Evolutionary conservation across 106 monocot genomes (phyloP).

Genomic region (Posidonia australis): DNA sequence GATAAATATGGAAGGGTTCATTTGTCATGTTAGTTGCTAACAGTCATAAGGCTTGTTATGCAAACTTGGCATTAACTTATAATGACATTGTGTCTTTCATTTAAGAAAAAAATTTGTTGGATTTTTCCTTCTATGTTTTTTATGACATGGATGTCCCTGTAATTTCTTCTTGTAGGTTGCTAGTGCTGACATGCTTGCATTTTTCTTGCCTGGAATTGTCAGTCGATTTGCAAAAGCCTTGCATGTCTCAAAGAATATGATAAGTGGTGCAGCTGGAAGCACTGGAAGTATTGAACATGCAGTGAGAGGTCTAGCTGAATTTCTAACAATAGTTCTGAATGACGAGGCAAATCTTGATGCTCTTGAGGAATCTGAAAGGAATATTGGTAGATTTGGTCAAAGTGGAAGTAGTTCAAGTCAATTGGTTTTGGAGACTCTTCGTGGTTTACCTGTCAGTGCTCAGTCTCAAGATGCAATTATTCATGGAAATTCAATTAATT

Average conservation of each 20-base stretch:
- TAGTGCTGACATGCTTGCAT: constrained; percentile 80
- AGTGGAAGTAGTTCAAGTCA: constrained; percentile 31
- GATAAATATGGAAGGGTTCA: too few relatives aligned
- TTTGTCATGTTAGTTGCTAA: too few relatives aligned
- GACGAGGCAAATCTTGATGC: constrained; percentile 44
- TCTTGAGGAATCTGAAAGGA: constrained; percentile 20
- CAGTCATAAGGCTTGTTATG: neutral
- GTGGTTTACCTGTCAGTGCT: constrained; percentile 33
- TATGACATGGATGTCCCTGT: neutral
- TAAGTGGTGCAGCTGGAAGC: constrained; percentile 78
- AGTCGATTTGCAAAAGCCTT: constrained; percentile 72
- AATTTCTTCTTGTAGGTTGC: constrained; percentile 50
- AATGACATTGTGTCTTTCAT: neutral
- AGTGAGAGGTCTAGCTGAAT: constrained; percentile 67
- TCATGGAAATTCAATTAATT: constrained; percentile 5
- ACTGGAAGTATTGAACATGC: constrained; percentile 60
- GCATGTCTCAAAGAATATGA: constrained; percentile 52
- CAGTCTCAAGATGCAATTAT: constrained; percentile 17
- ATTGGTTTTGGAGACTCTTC: constrained; percentile 54
- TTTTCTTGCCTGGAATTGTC: constrained; percentile 82
- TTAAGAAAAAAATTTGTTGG: neutral
- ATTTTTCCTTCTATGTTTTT: neutral
- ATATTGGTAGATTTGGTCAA: neutral
- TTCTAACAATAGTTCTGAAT: constrained; percentile 59
- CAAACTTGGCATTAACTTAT: neutral